Evolutionary conservation across 2,329 filamentous ascomycete species (phyloP).

Genomic region (Pseudocercospora fijiensis): DNA sequence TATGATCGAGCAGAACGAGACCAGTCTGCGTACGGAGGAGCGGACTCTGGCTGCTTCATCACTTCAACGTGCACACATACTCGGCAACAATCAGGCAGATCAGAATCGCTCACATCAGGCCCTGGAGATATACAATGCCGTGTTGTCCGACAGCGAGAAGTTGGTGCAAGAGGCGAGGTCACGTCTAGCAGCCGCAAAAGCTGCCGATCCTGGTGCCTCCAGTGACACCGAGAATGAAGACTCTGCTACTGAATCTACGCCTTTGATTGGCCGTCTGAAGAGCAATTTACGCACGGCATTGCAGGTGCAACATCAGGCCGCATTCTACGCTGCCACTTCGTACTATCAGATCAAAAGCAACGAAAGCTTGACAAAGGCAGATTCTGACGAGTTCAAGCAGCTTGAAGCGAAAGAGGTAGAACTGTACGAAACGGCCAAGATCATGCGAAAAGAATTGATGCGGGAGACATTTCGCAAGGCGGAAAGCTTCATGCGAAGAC

Average conservation of each 20-base stretch:
- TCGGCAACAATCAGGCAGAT: constrained; percentile 69
- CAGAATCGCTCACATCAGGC: constrained; percentile 59
- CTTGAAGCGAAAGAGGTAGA: constrained; percentile 70
- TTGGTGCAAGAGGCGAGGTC: constrained; percentile 65
- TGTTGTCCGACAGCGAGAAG: constrained; percentile 41
- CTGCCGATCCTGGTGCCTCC: constrained; percentile 9
- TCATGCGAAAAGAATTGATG: constrained; percentile 76
- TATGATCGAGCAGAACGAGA: constrained; percentile 86
- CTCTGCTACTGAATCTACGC: constrained; percentile 28
- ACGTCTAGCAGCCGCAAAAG: constrained; percentile 57
- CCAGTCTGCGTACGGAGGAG: constrained; percentile 65
- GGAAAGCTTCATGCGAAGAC: constrained; percentile 61
- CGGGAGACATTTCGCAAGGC: constrained; percentile 58
- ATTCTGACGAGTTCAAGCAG: constrained; percentile 64
- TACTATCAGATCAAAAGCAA: constrained; percentile 81
- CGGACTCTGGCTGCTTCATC: constrained; percentile 65
- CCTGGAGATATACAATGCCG: constrained; percentile 65
- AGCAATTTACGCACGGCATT: constrained; percentile 69
- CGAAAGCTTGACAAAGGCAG: constrained; percentile 60
- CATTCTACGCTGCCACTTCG: constrained; percentile 82
- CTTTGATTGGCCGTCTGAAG: constrained; percentile 41
- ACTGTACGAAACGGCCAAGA: constrained; percentile 75
- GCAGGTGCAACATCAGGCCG: constrained; percentile 76
- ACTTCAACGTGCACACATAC: constrained; percentile 71
- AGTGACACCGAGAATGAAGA: constrained; percentile 39